Evolutionary conservation across 305 asterid genomes (phyloP).

Genomic region (Lippia alba): DNA sequence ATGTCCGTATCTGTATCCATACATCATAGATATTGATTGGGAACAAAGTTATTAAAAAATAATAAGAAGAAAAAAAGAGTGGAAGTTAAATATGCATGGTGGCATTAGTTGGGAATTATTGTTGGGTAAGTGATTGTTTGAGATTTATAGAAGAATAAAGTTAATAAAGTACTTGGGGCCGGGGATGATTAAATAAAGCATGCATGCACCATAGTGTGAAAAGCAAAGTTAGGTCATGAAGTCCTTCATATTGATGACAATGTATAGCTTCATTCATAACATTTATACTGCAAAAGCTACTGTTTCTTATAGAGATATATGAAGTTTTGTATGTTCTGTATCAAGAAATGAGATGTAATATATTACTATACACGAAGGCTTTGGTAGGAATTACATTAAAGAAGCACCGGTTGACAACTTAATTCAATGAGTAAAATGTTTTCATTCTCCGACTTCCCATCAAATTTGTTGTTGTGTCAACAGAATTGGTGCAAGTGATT

Average conservation of each 20-base stretch:
- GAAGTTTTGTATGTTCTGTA: constrained; percentile 13
- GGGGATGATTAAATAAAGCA: neutral
- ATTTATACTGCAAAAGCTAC: constrained; percentile 28
- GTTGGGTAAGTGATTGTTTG: neutral
- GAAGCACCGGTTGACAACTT: constrained; percentile 19
- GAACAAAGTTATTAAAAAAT: too few relatives aligned
- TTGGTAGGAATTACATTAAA: too few relatives aligned
- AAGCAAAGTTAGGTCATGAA: neutral
- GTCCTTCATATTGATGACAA: neutral
- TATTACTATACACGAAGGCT: neutral
- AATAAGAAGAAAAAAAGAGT: too few relatives aligned
- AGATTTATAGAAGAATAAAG: neutral
- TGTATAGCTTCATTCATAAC: neutral
- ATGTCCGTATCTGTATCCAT: too few relatives aligned
- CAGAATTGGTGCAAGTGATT: too few relatives aligned
- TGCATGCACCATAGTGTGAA: neutral
- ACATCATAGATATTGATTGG: too few relatives aligned
- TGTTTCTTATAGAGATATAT: neutral
- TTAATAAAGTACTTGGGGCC: neutral
- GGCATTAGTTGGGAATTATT: too few relatives aligned
- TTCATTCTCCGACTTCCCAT: neutral
- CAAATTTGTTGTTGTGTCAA: too few relatives aligned
- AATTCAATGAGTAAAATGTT: constrained; percentile 12
- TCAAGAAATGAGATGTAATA: constrained; percentile 18
- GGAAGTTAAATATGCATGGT: too few relatives aligned